Evolutionary conservation across 202 grass and related monocot genomes (phyloP).

Genomic region (Setaria italica): DNA sequence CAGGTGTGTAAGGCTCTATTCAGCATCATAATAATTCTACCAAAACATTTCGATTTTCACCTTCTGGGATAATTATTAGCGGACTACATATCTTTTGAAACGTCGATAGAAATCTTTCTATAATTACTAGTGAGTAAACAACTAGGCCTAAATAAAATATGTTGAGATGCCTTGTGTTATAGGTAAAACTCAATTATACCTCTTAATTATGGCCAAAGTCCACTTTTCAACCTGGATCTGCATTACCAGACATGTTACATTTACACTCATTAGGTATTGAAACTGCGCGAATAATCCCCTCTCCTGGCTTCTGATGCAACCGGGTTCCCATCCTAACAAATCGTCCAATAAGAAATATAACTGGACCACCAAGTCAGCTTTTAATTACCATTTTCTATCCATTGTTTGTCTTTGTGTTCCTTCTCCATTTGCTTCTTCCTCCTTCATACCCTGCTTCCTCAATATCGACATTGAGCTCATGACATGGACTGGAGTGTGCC

Average conservation of each 20-base stretch:
- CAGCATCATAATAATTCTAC: not conserved
- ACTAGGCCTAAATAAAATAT: not conserved
- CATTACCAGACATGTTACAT: not conserved
- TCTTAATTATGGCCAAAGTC: not conserved
- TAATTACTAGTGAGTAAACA: not conserved
- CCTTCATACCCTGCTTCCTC: too few relatives aligned
- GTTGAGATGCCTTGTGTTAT: not conserved
- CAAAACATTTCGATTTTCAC: not conserved
- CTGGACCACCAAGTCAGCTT: too few relatives aligned
- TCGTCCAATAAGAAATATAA: too few relatives aligned
- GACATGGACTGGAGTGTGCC: too few relatives aligned
- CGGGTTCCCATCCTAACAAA: too few relatives aligned
- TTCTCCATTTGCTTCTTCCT: too few relatives aligned
- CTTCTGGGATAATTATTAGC: not conserved
- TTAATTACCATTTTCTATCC: too few relatives aligned
- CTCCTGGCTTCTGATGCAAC: not conserved
- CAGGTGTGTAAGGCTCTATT: constrained; percentile 51
- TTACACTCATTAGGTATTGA: not conserved
- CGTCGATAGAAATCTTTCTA: not conserved
- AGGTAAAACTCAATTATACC: not conserved
- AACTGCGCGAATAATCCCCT: not conserved
- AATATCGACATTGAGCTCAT: too few relatives aligned
- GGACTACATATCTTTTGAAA: not conserved
- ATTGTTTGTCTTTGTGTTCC: too few relatives aligned
- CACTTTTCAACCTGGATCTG: not conserved